Conservation (phyloP, 192 early-diverging fungal genomes). For the Coemansia javaensis region DNA sequence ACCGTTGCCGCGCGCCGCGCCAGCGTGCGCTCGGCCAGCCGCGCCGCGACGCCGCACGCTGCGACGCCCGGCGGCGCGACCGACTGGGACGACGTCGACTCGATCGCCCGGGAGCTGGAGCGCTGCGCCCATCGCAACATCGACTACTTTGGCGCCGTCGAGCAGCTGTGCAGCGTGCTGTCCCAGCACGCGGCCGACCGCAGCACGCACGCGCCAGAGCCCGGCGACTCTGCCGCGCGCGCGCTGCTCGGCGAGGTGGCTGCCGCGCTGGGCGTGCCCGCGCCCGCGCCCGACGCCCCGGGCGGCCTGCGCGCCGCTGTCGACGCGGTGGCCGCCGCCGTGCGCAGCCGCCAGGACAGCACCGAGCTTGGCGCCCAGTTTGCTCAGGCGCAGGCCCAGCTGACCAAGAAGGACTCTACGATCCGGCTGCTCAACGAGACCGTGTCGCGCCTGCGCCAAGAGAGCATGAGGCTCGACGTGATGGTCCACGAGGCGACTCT, state of each 20-base stretch:
- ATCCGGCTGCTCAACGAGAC: conserved; percentile 16
- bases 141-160: conserved; percentile 30
- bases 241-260: conserved; percentile 36
- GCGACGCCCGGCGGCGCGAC: conserved; percentile 32
- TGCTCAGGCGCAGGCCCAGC: conserved; percentile 6
- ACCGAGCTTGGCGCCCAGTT: not conserved
- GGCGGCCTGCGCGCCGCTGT: conserved; percentile 28
- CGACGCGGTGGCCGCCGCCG: conserved; percentile 24
- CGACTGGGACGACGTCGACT: conserved; percentile 43
- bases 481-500: conserved; percentile 21
- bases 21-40: conserved; percentile 12
- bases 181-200: conserved; percentile 32
- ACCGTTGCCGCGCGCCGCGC: conserved; percentile 14
- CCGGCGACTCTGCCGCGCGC: not conserved
- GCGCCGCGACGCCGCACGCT: conserved; percentile 18
- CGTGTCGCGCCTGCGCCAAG: conserved; percentile 20
- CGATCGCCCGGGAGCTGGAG: conserved; percentile 31
- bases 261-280: conserved; percentile 7
- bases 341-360: conserved; percentile 19
- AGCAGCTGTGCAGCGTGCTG: conserved; percentile 23
- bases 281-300: no score
- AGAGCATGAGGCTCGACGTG: conserved; percentile 10
- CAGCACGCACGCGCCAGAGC: not conserved
- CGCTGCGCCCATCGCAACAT: conserved; percentile 17
- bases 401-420: conserved; percentile 21